Evolutionary conservation across 768 basidiomycete genomes (phyloP), one percentile per base, ranked within the genome.

Genomic region (Epithele typhae): DNA sequence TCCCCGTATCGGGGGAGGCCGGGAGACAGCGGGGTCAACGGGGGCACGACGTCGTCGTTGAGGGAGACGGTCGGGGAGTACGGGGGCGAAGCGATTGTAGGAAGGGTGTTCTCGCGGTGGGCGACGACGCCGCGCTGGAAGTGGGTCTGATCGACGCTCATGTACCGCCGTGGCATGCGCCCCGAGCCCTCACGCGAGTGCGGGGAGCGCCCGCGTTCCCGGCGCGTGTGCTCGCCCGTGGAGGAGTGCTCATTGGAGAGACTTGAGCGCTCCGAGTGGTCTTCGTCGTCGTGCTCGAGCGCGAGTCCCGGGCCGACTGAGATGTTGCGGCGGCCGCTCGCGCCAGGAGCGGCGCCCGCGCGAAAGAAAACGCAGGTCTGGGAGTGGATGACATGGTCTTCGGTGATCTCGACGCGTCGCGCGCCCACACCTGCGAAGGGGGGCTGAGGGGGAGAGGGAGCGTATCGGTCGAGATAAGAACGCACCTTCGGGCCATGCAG

Each of bases 401-500:
- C 94, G 10, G 73, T 78, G 14, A 90, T 74, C 37, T 95, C 88
- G 48, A 84, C 65, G 21, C 87, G 76, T 14, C 84, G 73, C 18
- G 83, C 79, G 48, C 90, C 91, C 43, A 87, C 74, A 14, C 76
- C 80, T 70, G n/a, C n/a, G n/a, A 58, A 32, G 14, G 34, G 39
- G 27, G 49, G 24, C n/a, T 51, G 12, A 33, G 39, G 27, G 27
- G 8, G 27, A 36, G 17, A 17, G 23, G 30, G 38, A 32, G 14
- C 19, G 37, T n/a, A 33, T 12, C 17, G 3, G 23, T 7, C 40
- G 23, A 18, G 37, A 43, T 45, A 39, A 25, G 43, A 11, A 61
- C 74, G 42, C 50, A 92, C 94, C 90, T 76, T 96, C 92, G 2
- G 86, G 82, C 85, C 92, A 96, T 30, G 81, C 76, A 4, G 83